phyloP scores from a whole-genome alignment of 768 basidiomycete species.

The Hericium alpestre region DNA sequence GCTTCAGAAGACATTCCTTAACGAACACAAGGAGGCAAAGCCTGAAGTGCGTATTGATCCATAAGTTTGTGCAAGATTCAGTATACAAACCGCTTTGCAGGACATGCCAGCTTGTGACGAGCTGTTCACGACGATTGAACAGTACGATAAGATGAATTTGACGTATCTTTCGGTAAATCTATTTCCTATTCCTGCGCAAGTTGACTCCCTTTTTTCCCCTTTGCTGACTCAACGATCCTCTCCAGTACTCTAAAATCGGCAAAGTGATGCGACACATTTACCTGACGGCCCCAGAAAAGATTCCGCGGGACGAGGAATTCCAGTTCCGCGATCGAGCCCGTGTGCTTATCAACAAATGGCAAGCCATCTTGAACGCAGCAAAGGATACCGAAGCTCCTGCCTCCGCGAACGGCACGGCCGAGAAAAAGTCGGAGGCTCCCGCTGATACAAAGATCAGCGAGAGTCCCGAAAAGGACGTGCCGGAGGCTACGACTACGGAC shows the following conservation, averaged over 20 bases:
- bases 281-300: slow-evolving; percentile 37
- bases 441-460: slow-evolving; percentile 7
- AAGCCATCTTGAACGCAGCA: slow-evolving; percentile 35
- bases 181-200: neutral
- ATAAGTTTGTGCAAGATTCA: neutral
- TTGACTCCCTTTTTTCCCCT: neutral
- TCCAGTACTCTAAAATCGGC: slow-evolving; percentile 69
- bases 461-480: slow-evolving; percentile 10
- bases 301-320: slow-evolving; percentile 58
- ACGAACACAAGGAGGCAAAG: slow-evolving; percentile 51
- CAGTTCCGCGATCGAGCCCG: slow-evolving; percentile 63
- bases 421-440: slow-evolving; percentile 11
- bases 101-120: slow-evolving; percentile 68
- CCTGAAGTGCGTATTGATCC: slow-evolving; percentile 39
- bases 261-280: slow-evolving; percentile 86
- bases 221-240: slow-evolving; percentile 1
- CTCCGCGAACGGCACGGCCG: slow-evolving; percentile 9
- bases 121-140: slow-evolving; percentile 68
- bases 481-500: slow-evolving; percentile 3
- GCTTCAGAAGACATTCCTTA: slow-evolving; percentile 79
- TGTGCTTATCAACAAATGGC: slow-evolving; percentile 63
- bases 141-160: slow-evolving; percentile 67
- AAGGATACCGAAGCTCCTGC: slow-evolving; percentile 10
- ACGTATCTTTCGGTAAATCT: slow-evolving; percentile 48
- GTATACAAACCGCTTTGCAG: slow-evolving; percentile 25